These are phyloP conservation scores for Eucalyptus tenuipes DNA, from an alignment of 345 rosid species.

Conservation along the genomic window DNA sequence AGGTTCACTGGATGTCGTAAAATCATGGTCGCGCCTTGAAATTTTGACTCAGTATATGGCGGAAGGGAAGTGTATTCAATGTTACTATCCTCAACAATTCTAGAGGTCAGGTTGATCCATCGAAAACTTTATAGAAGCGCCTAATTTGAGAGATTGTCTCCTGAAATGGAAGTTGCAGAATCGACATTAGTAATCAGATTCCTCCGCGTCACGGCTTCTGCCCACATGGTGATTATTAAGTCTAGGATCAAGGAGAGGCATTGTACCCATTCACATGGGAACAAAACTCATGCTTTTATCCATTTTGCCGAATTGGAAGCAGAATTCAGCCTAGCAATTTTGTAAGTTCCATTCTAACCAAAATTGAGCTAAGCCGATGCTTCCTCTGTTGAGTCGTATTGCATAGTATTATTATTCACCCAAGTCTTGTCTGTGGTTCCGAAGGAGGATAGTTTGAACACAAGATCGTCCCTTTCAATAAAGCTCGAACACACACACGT, in stretches of 20 bases:
- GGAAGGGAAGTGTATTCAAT: not conserved
- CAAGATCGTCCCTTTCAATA: no score
- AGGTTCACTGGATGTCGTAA: rapidly evolving
- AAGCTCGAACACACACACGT: not conserved
- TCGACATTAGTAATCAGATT: not conserved
- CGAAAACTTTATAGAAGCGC: no score
- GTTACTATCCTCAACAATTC: not conserved
- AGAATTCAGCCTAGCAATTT: not conserved
- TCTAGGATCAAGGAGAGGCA: not conserved
- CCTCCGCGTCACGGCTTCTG: not conserved
- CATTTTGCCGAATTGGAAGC: not conserved
- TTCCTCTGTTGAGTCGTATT: not conserved
- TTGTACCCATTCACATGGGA: not conserved
- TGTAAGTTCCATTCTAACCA: no score
- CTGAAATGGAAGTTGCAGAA: not conserved
- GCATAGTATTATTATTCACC: not conserved
- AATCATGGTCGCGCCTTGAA: not conserved
- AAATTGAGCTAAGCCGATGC: not conserved
- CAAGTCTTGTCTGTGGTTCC: not conserved
- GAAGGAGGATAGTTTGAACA: not conserved
- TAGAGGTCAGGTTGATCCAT: no score
- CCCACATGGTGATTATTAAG: not conserved
- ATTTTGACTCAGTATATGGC: not conserved
- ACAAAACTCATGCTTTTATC: not conserved
- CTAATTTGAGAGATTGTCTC: not conserved